Conservation (phyloP, 129 eudicot genomes). For the Apium graveolens region DNA sequence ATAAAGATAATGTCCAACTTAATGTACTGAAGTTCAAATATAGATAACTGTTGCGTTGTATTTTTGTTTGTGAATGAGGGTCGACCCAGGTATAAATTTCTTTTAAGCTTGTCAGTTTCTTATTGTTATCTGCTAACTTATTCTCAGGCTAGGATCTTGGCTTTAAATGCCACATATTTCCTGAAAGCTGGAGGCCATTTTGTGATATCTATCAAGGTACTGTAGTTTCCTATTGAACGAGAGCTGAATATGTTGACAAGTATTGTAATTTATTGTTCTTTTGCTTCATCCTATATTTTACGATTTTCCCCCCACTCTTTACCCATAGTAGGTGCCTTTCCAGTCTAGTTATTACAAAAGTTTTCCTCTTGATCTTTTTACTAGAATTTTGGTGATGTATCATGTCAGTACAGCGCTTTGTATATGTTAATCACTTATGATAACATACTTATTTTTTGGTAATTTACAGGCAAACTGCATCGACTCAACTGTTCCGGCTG, state of each 20-base stretch:
- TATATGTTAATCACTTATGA: not conserved
- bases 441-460: not conserved
- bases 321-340: not conserved
- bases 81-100: not conserved
- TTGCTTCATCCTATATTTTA: not conserved
- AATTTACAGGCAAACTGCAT: constrained; percentile 82
- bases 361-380: not conserved
- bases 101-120: not conserved
- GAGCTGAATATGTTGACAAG: not conserved
- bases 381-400: not conserved
- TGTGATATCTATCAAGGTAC: constrained; percentile 78
- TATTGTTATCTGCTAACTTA: not conserved
- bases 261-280: too few species aligned
- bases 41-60: not conserved
- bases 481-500: constrained; percentile 84
- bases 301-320: too few species aligned
- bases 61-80: not conserved
- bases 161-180: constrained; percentile 79
- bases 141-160: constrained; percentile 84
- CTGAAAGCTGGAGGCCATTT: constrained; percentile 86
- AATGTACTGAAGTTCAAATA: not conserved
- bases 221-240: not conserved
- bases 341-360: not conserved
- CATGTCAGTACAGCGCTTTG: not conserved
- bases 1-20: not conserved